Evolutionary conservation across 208 protist genomes (phyloP).

Genomic region (Trypanosoma lewisi): DNA sequence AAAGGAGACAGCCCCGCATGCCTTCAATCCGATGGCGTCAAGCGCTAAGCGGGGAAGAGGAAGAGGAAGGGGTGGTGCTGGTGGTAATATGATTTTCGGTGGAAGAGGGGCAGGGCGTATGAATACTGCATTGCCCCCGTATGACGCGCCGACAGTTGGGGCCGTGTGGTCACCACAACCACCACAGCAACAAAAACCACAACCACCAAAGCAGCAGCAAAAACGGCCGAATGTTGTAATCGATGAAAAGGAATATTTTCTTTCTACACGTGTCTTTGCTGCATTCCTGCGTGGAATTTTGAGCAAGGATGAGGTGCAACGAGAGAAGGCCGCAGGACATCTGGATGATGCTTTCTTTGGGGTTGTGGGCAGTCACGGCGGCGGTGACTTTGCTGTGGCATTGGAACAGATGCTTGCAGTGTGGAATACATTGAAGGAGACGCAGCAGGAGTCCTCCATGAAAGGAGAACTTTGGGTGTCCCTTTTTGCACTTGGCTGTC

Average conservation of each 20-base stretch:
- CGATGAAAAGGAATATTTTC: conserved; percentile 5
- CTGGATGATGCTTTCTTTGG: conserved; percentile 63
- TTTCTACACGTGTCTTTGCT: conserved; percentile 28
- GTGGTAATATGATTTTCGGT: neutral
- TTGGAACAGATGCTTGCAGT: conserved; percentile 54
- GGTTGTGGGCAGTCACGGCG: conserved; percentile 38
- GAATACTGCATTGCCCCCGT: neutral
- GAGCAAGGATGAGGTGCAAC: conserved; percentile 13
- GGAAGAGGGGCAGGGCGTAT: conserved; percentile 8
- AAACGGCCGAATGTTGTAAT: neutral
- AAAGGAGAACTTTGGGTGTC: conserved; percentile 63
- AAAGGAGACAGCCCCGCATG: neutral
- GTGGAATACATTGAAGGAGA: conserved; percentile 38
- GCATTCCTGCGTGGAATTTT: conserved; percentile 32
- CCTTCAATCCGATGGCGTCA: conserved; percentile 3
- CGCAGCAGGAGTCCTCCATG: conserved; percentile 6
- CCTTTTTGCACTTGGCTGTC: conserved; percentile 55
- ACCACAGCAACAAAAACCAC: neutral
- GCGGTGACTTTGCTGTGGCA: conserved; percentile 30
- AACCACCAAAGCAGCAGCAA: neutral
- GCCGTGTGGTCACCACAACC: neutral
- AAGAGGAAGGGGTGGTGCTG: no score
- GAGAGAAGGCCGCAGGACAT: conserved; percentile 28
- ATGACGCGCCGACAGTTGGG: neutral
- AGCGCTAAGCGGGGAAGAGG: conserved; percentile 6